Percentiles rank a stretch among this genome's conserved stretches.
These are phyloP conservation scores for Globisporangium nodosum DNA, from an alignment of 352 stramenopile genomes.

Conservation along the genomic window DNA sequence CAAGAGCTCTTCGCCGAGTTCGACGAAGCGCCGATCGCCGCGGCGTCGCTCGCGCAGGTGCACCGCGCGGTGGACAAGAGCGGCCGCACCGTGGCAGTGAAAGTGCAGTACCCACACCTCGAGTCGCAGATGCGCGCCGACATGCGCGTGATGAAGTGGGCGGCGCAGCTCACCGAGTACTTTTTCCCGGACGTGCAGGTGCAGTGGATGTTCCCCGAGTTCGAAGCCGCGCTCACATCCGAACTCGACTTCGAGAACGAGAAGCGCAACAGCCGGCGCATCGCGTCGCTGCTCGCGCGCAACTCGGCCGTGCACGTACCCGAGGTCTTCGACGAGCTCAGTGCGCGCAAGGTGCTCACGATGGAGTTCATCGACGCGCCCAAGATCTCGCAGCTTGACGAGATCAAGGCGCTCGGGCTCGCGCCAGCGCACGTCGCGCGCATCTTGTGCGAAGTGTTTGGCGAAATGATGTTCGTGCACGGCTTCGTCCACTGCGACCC, in stretches of 20 bases:
- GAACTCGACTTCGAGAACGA: slow-evolving; percentile 87
- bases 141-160: slow-evolving; percentile 64
- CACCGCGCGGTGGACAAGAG: slow-evolving; percentile 88
- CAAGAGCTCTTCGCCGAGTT: slow-evolving; percentile 89
- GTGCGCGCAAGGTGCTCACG: slow-evolving; percentile 88
- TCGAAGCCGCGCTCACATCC: slow-evolving; percentile 69
- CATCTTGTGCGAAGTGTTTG: slow-evolving; percentile 91
- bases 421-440: slow-evolving; percentile 76
- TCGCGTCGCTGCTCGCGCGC: slow-evolving; percentile 48
- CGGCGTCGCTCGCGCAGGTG: slow-evolving; percentile 95
- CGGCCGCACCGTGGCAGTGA: slow-evolving; percentile 92
- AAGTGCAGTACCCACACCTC: slow-evolving; percentile 94
- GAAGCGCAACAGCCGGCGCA: slow-evolving; percentile 72
- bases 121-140: slow-evolving; percentile 68
- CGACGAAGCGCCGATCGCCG: slow-evolving; percentile 90
- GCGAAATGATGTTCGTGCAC: slow-evolving; percentile 93
- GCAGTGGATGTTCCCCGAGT: slow-evolving; percentile 95
- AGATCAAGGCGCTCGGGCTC: slow-evolving; percentile 78
- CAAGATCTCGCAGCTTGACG: slow-evolving; percentile 88
- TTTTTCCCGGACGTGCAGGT: slow-evolving; percentile 91
- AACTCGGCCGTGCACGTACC: slow-evolving; percentile 76
- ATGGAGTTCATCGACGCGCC: slow-evolving; percentile 97
- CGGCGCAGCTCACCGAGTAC: slow-evolving; percentile 54
- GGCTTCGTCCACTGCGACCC: slow-evolving; percentile 97
- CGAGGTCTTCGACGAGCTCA: slow-evolving; percentile 80